A percentile compares a stretch with the other conserved stretches of the same genome.
Evolutionary conservation across 805 yeast genomes (phyloP).

Genomic region (Helenozyma baotianmanensis): DNA sequence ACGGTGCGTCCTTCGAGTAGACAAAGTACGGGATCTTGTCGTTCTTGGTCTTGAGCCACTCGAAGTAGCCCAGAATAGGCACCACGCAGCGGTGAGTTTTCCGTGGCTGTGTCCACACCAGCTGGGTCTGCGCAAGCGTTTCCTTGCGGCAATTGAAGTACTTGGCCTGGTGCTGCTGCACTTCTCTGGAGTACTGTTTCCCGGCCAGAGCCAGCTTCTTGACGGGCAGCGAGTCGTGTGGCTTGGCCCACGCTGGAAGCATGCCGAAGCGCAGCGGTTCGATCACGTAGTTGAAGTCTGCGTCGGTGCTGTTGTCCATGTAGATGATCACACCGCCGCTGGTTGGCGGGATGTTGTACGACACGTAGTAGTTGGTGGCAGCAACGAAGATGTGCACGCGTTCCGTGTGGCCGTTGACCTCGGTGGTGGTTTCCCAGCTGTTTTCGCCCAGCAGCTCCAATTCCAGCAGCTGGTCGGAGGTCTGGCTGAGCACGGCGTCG

Average conservation of each 20-base stretch:
- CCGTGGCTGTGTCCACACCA: conserved; percentile 55
- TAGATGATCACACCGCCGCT: conserved; percentile 41
- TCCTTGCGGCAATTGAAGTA: conserved; percentile 77
- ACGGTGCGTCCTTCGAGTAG: conserved; percentile 43
- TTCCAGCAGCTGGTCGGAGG: neutral
- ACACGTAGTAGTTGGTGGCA: conserved; percentile 20
- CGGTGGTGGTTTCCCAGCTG: conserved; percentile 5
- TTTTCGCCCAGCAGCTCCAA: neutral
- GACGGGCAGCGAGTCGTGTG: conserved; percentile 31
- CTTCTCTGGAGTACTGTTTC: conserved; percentile 24
- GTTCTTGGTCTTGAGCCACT: conserved; percentile 53
- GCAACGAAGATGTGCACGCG: conserved; percentile 6
- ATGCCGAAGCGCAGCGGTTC: conserved; percentile 78
- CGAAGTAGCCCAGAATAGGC: conserved; percentile 81
- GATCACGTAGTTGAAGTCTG: conserved; percentile 16
- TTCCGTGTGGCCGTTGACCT: conserved; percentile 2
- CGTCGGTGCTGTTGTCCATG: conserved; percentile 8
- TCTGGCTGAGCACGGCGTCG: conserved; percentile 4
- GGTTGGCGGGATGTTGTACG: conserved; percentile 65
- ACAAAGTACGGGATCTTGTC: conserved; percentile 64
- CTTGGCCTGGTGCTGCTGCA: conserved; percentile 35
- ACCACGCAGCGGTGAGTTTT: conserved; percentile 61
- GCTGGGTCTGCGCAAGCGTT: conserved; percentile 42
- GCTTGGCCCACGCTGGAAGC: conserved; percentile 62
- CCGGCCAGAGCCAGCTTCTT: conserved; percentile 15